These are phyloP conservation scores for Diaporthe citri DNA, from an alignment of 2,329 filamentous ascomycete species.

Conservation along the genomic window DNA sequence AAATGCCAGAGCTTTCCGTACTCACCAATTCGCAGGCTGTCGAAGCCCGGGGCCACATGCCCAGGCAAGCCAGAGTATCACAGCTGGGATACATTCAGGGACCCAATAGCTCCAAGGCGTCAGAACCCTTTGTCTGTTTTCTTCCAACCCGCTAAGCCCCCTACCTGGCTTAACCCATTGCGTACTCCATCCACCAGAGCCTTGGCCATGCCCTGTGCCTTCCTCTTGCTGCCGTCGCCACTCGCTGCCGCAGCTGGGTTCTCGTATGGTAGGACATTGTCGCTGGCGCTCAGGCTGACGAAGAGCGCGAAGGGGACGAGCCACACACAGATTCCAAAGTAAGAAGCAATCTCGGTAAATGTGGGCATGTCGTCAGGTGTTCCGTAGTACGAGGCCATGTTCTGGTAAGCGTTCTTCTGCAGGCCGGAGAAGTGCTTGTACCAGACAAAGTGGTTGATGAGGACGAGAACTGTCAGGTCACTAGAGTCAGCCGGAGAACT, in stretches of 20 bases:
- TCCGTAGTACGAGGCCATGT: conserved; percentile 73
- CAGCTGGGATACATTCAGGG: neutral
- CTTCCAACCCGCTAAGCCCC: conserved; percentile 55
- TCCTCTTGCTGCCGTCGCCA: conserved; percentile 62
- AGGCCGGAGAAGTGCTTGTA: conserved; percentile 88
- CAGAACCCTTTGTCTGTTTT: conserved; percentile 54
- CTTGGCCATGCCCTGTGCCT: conserved; percentile 74
- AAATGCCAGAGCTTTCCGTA: neutral
- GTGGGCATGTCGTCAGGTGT: conserved; percentile 74
- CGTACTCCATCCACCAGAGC: conserved; percentile 71
- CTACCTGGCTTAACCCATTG: conserved; percentile 63
- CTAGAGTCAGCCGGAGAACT: conserved; percentile 1
- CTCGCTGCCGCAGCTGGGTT: conserved; percentile 66
- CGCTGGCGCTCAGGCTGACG: conserved; percentile 91
- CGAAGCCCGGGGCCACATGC: neutral
- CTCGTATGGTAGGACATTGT: conserved; percentile 95
- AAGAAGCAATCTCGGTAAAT: conserved; percentile 95
- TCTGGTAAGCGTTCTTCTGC: conserved; percentile 68
- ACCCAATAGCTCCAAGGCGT: conserved; percentile 30
- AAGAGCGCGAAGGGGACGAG: conserved; percentile 95
- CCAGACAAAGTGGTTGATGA: conserved; percentile 95
- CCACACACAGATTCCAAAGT: conserved; percentile 97
- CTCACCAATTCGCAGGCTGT: conserved; percentile 33
- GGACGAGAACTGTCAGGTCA: conserved; percentile 74
- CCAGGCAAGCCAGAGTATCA: neutral